Evolutionary conservation across 257 asterid genomes (phyloP).

Genomic region (Datura wrightii): DNA sequence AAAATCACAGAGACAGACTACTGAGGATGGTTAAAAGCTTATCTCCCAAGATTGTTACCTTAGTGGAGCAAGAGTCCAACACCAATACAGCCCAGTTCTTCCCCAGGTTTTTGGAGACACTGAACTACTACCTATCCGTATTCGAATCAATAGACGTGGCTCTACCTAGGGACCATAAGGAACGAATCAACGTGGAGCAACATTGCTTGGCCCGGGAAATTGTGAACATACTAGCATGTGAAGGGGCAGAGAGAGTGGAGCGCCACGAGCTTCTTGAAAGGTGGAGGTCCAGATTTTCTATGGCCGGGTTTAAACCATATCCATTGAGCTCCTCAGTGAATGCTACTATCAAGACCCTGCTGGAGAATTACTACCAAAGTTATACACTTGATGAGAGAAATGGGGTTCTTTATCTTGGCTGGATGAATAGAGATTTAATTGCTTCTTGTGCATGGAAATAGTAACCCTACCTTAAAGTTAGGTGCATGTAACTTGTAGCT

Average conservation of each 20-base stretch:
- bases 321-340: constrained; percentile 45
- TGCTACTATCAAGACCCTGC: constrained; percentile 37
- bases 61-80: constrained; percentile 45
- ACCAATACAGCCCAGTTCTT: constrained; percentile 41
- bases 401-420: constrained; percentile 36
- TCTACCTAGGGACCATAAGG: constrained; percentile 44
- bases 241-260: constrained; percentile 46
- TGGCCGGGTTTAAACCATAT: constrained; percentile 43
- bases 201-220: constrained; percentile 47
- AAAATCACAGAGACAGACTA: constrained; percentile 43
- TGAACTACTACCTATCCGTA: constrained; percentile 39
- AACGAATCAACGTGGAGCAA: constrained; percentile 46
- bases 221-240: constrained; percentile 46
- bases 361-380: constrained; percentile 35
- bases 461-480: neutral
- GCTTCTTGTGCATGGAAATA: constrained; percentile 38
- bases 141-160: constrained; percentile 48
- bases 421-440: constrained; percentile 40
- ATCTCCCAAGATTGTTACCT: constrained; percentile 45
- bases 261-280: constrained; percentile 43
- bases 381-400: constrained; percentile 43
- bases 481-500: constrained; percentile 23
- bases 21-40: constrained; percentile 43
- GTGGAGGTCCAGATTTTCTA: constrained; percentile 40
- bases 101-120: constrained; percentile 41